These are phyloP conservation scores for Clitopilus passeckerianus DNA, from an alignment of 768 basidiomycete genomes.

Conservation along the genomic window DNA sequence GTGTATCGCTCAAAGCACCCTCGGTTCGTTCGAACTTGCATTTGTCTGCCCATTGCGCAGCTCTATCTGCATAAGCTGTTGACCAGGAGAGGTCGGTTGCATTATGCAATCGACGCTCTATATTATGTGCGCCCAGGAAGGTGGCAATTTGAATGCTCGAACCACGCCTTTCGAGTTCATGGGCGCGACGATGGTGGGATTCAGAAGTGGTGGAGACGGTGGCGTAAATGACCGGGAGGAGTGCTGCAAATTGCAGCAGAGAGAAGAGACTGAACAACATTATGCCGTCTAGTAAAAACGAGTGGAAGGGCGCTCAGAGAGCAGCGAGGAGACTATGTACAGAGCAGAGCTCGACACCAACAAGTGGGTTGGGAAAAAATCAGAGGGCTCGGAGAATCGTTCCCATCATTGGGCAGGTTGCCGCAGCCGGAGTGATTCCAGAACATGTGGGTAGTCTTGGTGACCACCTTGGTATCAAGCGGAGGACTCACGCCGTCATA, in stretches of 20 bases:
- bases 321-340: neutral
- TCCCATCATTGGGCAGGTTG: neutral
- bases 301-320: neutral
- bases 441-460: conserved; percentile 13
- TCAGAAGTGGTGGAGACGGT: conserved; percentile 6
- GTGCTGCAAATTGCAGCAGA: conserved; percentile 3
- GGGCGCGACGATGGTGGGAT: conserved; percentile 4
- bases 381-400: neutral
- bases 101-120: conserved; percentile 34
- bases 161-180: conserved; percentile 15
- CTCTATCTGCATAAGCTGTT: conserved; percentile 35
- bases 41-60: conserved; percentile 43
- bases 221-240: conserved; percentile 13
- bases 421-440: conserved; percentile 1
- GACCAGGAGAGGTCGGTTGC: conserved; percentile 47
- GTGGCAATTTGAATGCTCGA: conserved; percentile 19
- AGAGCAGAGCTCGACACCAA: neutral
- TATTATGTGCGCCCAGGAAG: conserved; percentile 46
- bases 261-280: conserved; percentile 22
- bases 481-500: neutral
- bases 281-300: neutral
- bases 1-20: conserved; percentile 32
- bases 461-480: conserved; percentile 3
- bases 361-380: neutral
- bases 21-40: conserved; percentile 46